Conservation (phyloP, 1,284 basidiomycete species). For the Agroathelia rolfsii region DNA sequence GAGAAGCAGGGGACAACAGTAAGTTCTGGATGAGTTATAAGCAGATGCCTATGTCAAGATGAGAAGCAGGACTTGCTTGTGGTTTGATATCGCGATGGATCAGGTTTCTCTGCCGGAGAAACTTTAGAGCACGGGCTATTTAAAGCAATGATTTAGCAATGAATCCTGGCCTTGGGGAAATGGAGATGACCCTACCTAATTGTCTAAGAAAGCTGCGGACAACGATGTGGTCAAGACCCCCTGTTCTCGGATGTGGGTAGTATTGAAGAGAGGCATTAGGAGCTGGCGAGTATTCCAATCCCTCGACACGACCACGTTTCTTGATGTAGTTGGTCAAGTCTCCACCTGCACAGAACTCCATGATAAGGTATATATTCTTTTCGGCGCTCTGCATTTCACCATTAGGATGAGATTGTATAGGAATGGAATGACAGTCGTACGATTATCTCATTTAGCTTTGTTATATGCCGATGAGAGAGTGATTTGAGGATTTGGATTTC, state of each 20-base stretch:
- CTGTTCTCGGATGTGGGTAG: slow-evolving; percentile 85
- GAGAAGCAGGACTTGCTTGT: slow-evolving; percentile 42
- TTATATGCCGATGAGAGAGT: slow-evolving; percentile 89
- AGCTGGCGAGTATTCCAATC: slow-evolving; percentile 68
- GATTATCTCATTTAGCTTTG: slow-evolving; percentile 87
- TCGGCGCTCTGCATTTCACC: slow-evolving; percentile 65
- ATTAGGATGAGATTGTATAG: slow-evolving; percentile 2
- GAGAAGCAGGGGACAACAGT: slow-evolving; percentile 75
- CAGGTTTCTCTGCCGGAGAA: slow-evolving; percentile 81
- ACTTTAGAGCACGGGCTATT: slow-evolving; percentile 84
- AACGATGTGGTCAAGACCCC: slow-evolving; percentile 85
- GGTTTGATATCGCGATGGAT: slow-evolving; percentile 98
- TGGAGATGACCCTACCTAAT: slow-evolving; percentile 51
- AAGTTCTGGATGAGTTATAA: slow-evolving; percentile 53
- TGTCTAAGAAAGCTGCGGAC: slow-evolving; percentile 92
- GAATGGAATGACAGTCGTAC: slow-evolving; percentile 29
- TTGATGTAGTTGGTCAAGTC: slow-evolving; percentile 96
- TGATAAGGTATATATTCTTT: slow-evolving; percentile 92
- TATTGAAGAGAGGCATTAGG: slow-evolving; percentile 64
- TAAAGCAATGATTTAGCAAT: slow-evolving; percentile 6
- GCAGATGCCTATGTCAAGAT: slow-evolving; percentile 1
- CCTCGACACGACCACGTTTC: slow-evolving; percentile 80
- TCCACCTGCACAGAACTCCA: slow-evolving; percentile 94
- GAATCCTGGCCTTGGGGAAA: slow-evolving; percentile 4
- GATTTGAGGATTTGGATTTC: slow-evolving; percentile 97